Evolutionary conservation across 2,329 filamentous ascomycete species (phyloP).

Genomic region (Aspergillus clavatus): DNA sequence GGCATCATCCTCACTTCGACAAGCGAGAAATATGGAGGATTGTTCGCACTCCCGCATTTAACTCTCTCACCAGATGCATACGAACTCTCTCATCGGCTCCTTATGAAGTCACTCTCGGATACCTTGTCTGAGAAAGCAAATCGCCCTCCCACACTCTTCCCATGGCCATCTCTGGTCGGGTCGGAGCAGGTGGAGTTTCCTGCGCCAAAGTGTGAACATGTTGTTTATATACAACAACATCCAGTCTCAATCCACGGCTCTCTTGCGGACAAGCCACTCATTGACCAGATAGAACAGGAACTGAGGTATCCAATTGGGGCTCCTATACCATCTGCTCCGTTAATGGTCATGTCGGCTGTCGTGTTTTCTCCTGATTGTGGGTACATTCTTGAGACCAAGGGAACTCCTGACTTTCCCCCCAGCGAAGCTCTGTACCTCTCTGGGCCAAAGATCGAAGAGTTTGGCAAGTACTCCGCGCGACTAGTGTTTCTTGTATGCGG

Average conservation of each 20-base stretch:
- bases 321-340: conserved; percentile 47
- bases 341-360: conserved; percentile 55
- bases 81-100: conserved; percentile 55
- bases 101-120: conserved; percentile 68
- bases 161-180: conserved; percentile 69
- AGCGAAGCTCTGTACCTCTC: conserved; percentile 49
- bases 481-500: conserved; percentile 51
- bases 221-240: conserved; percentile 72
- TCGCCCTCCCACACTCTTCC: conserved; percentile 54
- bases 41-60: conserved; percentile 84
- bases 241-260: conserved; percentile 31
- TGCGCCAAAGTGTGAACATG: conserved; percentile 77
- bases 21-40: conserved; percentile 88
- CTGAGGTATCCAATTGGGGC: conserved; percentile 56
- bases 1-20: conserved; percentile 78
- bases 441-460: conserved; percentile 56
- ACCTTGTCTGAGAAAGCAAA: conserved; percentile 61
- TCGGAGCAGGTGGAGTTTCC: conserved; percentile 46
- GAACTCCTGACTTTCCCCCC: conserved; percentile 50
- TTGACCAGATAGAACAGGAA: conserved; percentile 55
- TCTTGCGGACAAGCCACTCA: conserved; percentile 29
- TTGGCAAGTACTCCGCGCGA: conserved; percentile 48
- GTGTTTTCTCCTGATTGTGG: conserved; percentile 64
- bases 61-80: conserved; percentile 56
- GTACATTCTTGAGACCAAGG: conserved; percentile 59